Base-by-base conservation (phyloP, 2,329 filamentous ascomycete genomes). In the Orbilia oligospora region DNA sequence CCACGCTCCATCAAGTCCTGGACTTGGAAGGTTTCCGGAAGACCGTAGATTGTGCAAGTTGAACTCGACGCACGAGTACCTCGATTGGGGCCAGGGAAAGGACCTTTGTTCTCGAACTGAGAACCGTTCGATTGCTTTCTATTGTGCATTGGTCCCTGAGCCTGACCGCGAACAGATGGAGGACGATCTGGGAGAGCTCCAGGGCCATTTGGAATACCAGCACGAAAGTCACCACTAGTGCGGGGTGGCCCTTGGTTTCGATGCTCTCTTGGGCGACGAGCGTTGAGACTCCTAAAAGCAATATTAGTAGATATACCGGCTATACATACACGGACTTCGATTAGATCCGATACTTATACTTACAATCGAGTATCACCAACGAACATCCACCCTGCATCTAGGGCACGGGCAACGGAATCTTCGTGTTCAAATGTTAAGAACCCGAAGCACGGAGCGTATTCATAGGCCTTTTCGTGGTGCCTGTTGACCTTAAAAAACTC, bases 361-460 rank as follows among this genome's bases (percentile, higher is more conserved):
- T 69, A 72, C 75, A 78, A 56, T 22, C 63, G 36, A n/a, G 53
- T 48, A 0, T 72, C 75, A 12, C 75, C 68, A 22, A 65, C 44
- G 30, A 30, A 55, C 61, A 78, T 69, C 20, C 30, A 48, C 5
- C 67, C 67, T 20, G 61, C 68, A 20, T 78, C 51, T 33, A 78
- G 49, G 46, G 75, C 75, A 27, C 53, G 67, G 16, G 53, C n/a
- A 16, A 69, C 75, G 20, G 75, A 66, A 16, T 64, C 44, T 22
- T 78, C 75, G 20, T 68, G 51, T 22, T 78, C 75, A 18, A 78
- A 78, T n/a, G 75, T 78, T 16, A 78, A 30, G 48, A 78, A 78
- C 5, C 75, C 75, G 22, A 72, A 78, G 22, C 61, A 72, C 8
- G 75, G 75, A 8, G 49, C 53, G 16, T 78, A 78, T 56, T 78